Evolutionary conservation across 2,329 filamentous ascomycete genomes (phyloP).

Genomic region (Claviceps cyperi): DNA sequence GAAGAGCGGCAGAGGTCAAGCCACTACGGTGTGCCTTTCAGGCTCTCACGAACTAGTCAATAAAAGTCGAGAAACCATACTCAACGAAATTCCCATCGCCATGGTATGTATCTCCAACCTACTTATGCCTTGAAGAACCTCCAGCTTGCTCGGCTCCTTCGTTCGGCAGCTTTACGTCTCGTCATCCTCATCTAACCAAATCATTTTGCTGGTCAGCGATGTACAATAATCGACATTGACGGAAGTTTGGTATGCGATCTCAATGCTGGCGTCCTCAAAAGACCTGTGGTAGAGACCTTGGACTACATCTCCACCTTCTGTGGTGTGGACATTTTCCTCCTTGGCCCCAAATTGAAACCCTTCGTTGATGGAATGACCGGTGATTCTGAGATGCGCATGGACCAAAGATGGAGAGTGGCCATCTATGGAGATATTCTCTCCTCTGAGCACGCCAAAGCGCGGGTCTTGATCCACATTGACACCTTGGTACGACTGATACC

Average conservation of each 20-base stretch:
- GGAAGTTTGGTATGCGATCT: constrained; percentile 75
- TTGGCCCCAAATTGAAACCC: constrained; percentile 76
- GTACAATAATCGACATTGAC: constrained; percentile 85
- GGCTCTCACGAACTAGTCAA: constrained; percentile 78
- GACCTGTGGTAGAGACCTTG: constrained; percentile 67
- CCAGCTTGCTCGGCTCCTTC: not conserved
- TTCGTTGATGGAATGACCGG: constrained; percentile 63
- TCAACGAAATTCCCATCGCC: constrained; percentile 85
- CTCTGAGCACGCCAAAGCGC: constrained; percentile 91
- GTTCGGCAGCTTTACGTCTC: not conserved
- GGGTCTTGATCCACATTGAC: constrained; percentile 93
- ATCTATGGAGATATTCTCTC: constrained; percentile 95
- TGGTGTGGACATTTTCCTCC: constrained; percentile 89
- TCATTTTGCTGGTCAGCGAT: constrained; percentile 37
- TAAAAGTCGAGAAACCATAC: constrained; percentile 74
- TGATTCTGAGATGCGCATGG: constrained; percentile 68
- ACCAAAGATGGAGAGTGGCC: constrained; percentile 80
- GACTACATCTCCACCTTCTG: constrained; percentile 79
- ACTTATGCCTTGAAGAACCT: not conserved
- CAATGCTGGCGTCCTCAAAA: constrained; percentile 51
- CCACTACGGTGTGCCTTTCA: constrained; percentile 83
- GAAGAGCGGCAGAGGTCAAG: constrained; percentile 51
- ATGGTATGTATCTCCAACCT: constrained; percentile 47
- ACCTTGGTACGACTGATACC: constrained; percentile 51
- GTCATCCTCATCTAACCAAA: not conserved